Evolutionary conservation across 257 asterid genomes (phyloP), one percentile per base, ranked within the genome.

Genomic region (Anisodus acutangulus): DNA sequence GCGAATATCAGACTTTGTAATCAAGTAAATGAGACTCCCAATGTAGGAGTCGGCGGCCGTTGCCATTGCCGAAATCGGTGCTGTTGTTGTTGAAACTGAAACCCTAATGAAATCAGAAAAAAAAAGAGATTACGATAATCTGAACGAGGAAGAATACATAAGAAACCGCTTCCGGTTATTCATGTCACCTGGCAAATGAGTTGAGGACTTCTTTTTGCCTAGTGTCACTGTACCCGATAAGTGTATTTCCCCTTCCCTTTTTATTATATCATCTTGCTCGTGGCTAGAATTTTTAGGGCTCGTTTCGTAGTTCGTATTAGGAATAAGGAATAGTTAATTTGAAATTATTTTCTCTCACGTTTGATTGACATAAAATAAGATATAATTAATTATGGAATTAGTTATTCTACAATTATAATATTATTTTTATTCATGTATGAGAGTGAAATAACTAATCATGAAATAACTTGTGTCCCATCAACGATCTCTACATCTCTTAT

Each of bases 1-100:
- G 8, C 90, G 88, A 51, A 85, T 85, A 11, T 80, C 90, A 16
- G 85, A 80, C 85, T 85, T 85, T 9, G 90, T 60, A 72, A 66
- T 83, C 70, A 87, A 83, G 59, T 82, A 53, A 15, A 87, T 74
- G 10, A 83, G 62, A 59, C 90, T 83, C 19, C 90, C 90, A 31
- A 87, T 62, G 84, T 59, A 83, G 9, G 90, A 71, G 1, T 85
- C 82, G 6, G 17, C 88, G 41, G 81, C 80, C 63, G 64, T 57
- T 51, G 62, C 67, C 78, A 59, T 72, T 51, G 37, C 49, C 74
- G 19, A 16, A 76, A 76, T 76, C 81, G 41, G 12, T 76, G 63
- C 6, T 19, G 45, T 12, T 62, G 26, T 62, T 63, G 15, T 7
- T 49, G 47, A 76, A 76, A 53, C 81, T 51, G 81, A 51, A 76